A percentile compares a stretch with the other conserved stretches of the same genome.
Evolutionary conservation across 306 rosid species (phyloP).

Genomic region (Gastrolobium villosum): DNA sequence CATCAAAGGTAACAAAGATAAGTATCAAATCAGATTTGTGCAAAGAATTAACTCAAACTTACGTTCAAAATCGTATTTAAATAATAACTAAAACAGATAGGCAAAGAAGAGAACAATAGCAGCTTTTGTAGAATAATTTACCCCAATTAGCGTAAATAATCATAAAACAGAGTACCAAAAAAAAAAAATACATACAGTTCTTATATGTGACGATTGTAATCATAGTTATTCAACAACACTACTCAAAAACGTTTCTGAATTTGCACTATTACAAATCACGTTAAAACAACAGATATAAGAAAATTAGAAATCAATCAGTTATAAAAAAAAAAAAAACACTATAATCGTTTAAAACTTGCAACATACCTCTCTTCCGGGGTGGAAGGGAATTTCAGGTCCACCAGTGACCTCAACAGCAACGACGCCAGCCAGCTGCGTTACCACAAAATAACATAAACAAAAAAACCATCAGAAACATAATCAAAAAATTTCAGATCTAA

Average conservation of each 20-base stretch:
- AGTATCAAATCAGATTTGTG: neutral
- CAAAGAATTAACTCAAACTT: neutral
- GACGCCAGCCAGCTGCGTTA: slow-evolving; percentile 71
- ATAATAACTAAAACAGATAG: neutral
- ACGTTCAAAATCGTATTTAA: too few species aligned
- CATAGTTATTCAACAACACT: too few species aligned
- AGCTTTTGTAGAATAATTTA: neutral
- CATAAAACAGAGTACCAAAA: neutral
- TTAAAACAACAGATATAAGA: neutral
- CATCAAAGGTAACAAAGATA: neutral
- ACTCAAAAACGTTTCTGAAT: neutral
- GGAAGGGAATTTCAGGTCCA: slow-evolving; percentile 84
- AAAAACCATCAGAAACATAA: neutral
- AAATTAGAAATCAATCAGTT: too few species aligned
- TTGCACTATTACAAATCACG: neutral
- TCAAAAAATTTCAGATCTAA: slow-evolving; percentile 1
- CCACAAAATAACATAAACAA: neutral
- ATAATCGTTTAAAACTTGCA: neutral
- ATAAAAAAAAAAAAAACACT: neutral
- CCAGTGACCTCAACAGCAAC: slow-evolving; percentile 83
- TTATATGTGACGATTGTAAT: neutral
- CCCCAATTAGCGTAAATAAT: neutral
- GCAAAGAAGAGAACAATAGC: neutral
- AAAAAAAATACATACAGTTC: too few species aligned
- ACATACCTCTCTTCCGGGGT: slow-evolving; percentile 73